Conservation (phyloP, 2,329 filamentous ascomycete species). For the Ilyonectria destructans region DNA sequence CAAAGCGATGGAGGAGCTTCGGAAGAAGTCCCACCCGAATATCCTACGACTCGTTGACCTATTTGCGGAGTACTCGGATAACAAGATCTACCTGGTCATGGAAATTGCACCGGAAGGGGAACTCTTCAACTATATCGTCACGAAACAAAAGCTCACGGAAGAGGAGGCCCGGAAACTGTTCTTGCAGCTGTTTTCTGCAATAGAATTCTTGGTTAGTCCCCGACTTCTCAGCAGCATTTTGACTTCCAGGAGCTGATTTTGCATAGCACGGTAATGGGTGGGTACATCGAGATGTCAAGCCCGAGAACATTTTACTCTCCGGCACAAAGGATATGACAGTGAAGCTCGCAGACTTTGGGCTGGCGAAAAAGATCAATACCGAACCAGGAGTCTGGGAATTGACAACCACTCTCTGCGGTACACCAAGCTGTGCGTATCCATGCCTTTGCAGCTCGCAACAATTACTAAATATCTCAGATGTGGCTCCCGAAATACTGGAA, state of each 20-base stretch:
- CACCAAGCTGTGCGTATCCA: slow-evolving; percentile 58
- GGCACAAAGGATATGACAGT: slow-evolving; percentile 71
- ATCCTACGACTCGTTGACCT: slow-evolving; percentile 65
- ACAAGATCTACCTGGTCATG: slow-evolving; percentile 82
- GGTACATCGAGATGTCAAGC: slow-evolving; percentile 90
- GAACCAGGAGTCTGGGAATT: slow-evolving; percentile 85
- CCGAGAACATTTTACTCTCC: slow-evolving; percentile 73
- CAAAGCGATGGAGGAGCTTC: background rate
- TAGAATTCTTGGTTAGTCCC: slow-evolving; percentile 85
- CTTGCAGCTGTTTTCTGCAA: slow-evolving; percentile 85
- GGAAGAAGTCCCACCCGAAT: slow-evolving; percentile 66
- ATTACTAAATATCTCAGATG: slow-evolving; percentile 58
- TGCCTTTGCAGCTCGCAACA: background rate
- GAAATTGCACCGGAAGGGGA: slow-evolving; percentile 91
- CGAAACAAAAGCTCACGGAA: slow-evolving; percentile 86
- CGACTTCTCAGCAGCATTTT: background rate
- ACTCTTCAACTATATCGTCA: slow-evolving; percentile 90
- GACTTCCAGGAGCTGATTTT: background rate
- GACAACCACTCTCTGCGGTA: slow-evolving; percentile 88
- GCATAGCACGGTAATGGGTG: slow-evolving; percentile 90
- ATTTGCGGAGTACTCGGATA: background rate
- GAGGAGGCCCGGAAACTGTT: slow-evolving; percentile 86
- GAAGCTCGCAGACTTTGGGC: slow-evolving; percentile 86
- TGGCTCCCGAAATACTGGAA: slow-evolving; percentile 86
- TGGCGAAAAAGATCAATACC: slow-evolving; percentile 85